These are phyloP conservation scores for Alternaria ethzedia DNA, from an alignment of 2,329 filamentous ascomycete species.

Conservation along the genomic window DNA sequence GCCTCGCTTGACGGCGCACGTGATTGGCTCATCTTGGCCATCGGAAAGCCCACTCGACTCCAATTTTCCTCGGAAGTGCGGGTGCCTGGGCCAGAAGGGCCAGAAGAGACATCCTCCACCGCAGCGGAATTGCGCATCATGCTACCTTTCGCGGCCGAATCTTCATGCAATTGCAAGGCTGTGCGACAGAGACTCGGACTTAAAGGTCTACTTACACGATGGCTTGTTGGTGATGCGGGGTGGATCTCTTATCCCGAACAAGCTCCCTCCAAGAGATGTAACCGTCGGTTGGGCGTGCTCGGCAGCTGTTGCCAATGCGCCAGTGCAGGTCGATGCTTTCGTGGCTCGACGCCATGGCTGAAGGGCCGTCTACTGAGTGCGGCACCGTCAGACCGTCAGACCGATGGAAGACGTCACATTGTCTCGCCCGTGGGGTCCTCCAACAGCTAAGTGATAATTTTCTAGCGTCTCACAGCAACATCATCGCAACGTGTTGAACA, in stretches of 20 bases:
- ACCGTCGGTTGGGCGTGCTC: constrained; percentile 7
- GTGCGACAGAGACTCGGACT: neutral
- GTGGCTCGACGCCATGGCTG: constrained; percentile 15
- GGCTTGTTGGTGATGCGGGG: neutral
- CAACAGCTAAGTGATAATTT: constrained; percentile 7
- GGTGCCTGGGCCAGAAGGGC: constrained; percentile 9
- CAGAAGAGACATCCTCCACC: neutral
- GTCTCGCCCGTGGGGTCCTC: constrained; percentile 16
- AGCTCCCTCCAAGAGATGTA: constrained; percentile 14
- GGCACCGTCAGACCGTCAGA: neutral
- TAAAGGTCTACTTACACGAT: neutral
- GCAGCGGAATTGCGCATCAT: constrained; percentile 5
- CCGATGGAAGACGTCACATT: constrained; percentile 13
- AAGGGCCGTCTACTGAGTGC: neutral
- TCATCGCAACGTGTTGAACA: constrained; percentile 5
- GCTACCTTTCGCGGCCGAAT: constrained; percentile 1
- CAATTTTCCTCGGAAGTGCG: neutral
- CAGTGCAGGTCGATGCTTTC: constrained; percentile 14
- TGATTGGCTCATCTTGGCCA: constrained; percentile 14
- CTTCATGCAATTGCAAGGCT: neutral
- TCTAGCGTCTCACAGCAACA: constrained; percentile 3
- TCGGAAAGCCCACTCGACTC: constrained; percentile 3
- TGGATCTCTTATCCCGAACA: constrained; percentile 11
- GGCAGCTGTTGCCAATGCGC: constrained; percentile 12
- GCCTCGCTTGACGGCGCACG: constrained; percentile 15